phyloP scores from a whole-genome alignment of 2,329 filamentous ascomycete species.

The Dactylellina cionopaga region DNA sequence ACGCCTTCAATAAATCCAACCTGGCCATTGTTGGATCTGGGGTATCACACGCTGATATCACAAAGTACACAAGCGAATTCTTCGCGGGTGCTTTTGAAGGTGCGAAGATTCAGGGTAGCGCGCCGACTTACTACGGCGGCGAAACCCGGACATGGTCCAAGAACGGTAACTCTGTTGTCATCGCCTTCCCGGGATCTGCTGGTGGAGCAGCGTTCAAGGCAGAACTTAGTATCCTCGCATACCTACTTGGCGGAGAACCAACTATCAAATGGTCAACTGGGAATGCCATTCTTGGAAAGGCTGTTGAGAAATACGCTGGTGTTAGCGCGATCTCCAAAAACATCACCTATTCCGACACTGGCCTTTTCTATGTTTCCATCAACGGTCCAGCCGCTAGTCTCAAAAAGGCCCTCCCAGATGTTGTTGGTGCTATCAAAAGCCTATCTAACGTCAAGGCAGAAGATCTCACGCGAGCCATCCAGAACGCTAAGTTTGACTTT shows the following conservation, averaged over 20 bases:
- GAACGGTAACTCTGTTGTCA: conserved; percentile 81
- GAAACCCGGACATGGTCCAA: conserved; percentile 87
- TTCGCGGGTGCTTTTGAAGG: conserved; percentile 76
- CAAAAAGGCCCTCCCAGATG: conserved; percentile 76
- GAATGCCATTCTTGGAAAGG: conserved; percentile 89
- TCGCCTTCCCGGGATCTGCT: conserved; percentile 88
- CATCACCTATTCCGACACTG: conserved; percentile 89
- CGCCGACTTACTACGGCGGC: conserved; percentile 87
- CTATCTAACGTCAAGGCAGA: conserved; percentile 82
- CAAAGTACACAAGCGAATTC: conserved; percentile 93
- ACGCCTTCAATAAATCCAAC: conserved; percentile 87
- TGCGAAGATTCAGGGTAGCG: conserved; percentile 69
- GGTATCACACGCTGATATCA: conserved; percentile 76
- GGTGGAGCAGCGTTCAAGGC: conserved; percentile 79
- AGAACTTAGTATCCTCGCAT: conserved; percentile 84
- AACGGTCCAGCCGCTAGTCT: conserved; percentile 78
- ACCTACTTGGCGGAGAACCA: conserved; percentile 88
- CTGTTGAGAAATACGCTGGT: conserved; percentile 72
- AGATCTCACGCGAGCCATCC: conserved; percentile 88
- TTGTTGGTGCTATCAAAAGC: conserved; percentile 83
- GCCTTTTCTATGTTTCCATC: conserved; percentile 85
- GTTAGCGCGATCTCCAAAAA: conserved; percentile 79
- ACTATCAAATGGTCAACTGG: conserved; percentile 95
- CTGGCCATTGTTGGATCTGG: conserved; percentile 92
- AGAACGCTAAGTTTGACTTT: conserved; percentile 91